Percentiles rank a stretch among this genome's conserved stretches.
phyloP scores from a whole-genome alignment of 345 rosid genomes.

The Raphanus sativus region DNA sequence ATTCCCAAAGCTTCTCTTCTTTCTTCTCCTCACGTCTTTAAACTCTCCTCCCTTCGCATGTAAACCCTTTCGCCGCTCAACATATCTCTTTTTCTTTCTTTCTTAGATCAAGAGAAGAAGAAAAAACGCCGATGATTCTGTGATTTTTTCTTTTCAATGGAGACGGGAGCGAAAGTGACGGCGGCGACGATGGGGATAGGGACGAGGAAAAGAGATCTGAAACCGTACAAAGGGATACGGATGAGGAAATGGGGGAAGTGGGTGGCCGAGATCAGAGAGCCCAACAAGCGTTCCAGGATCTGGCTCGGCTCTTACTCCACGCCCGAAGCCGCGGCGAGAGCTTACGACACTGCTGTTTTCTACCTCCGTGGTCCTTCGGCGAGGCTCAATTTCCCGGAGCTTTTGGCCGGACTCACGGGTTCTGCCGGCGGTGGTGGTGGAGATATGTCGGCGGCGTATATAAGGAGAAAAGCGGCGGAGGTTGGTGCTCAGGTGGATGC shows the following conservation, averaged over 20 bases:
- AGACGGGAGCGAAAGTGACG: conserved; percentile 37
- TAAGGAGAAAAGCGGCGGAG: conserved; percentile 87
- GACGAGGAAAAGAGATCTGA: conserved; percentile 46
- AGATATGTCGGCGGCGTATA: conserved; percentile 80
- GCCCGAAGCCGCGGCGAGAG: conserved; percentile 92
- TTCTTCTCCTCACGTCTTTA: conserved; percentile 18
- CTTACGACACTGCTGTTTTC: conserved; percentile 93
- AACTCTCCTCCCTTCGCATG: conserved; percentile 15
- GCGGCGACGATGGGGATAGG: conserved; percentile 33
- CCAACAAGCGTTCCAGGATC: conserved; percentile 90
- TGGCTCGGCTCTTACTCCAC: conserved; percentile 97
- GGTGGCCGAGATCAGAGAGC: conserved; percentile 99
- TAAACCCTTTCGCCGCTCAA: conserved; percentile 25
- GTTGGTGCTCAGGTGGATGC: conserved; percentile 96
- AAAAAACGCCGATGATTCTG: not conserved
- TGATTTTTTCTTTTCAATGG: conserved; percentile 19
- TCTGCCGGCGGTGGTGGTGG: conserved; percentile 32
- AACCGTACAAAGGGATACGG: conserved; percentile 84
- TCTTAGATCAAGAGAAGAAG: not conserved
- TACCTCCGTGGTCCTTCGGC: conserved; percentile 93
- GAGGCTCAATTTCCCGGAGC: conserved; percentile 86
- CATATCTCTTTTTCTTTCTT: not conserved
- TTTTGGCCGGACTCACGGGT: conserved; percentile 38
- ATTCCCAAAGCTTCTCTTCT: conserved; percentile 17
- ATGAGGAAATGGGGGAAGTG: conserved; percentile 99